A percentile compares a stretch with the other conserved stretches of the same genome.
phyloP scores from a whole-genome alignment of 1,284 basidiomycete genomes.

The Phylloboletellus chloephorus region DNA sequence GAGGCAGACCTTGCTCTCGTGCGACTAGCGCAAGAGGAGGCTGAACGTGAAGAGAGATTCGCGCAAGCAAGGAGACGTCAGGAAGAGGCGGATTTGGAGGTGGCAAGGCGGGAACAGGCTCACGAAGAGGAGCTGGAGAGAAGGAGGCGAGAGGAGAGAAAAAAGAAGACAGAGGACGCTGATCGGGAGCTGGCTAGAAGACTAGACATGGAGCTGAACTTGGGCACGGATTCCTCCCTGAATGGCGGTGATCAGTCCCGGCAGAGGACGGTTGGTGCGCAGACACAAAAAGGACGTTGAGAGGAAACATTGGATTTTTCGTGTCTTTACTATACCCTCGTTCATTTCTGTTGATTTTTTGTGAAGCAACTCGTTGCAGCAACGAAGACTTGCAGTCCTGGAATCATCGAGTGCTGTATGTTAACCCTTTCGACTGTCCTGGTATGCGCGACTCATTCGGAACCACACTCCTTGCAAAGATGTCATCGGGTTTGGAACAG shows the following conservation, averaged over 20 bases:
- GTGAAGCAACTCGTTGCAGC: background rate
- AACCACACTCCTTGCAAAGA: too few species aligned
- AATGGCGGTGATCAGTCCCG: constrained; percentile 8
- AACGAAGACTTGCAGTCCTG: background rate
- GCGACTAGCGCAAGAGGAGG: constrained; percentile 29
- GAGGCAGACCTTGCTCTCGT: constrained; percentile 29
- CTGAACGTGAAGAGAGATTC: constrained; percentile 24
- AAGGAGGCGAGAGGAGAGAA: constrained; percentile 32
- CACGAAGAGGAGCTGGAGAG: constrained; percentile 36
- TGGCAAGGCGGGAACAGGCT: constrained; percentile 33
- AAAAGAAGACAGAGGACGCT: constrained; percentile 21
- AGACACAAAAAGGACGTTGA: constrained; percentile 7
- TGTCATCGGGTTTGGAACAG: too few species aligned
- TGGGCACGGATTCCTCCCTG: constrained; percentile 8
- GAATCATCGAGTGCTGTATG: too few species aligned
- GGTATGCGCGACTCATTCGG: too few species aligned
- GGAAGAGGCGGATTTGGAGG: constrained; percentile 30
- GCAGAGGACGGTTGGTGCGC: constrained; percentile 3
- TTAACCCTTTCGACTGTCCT: too few species aligned
- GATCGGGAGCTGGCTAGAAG: constrained; percentile 29
- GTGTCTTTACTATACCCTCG: constrained; percentile 1
- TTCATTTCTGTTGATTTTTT: background rate
- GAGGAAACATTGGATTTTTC: background rate
- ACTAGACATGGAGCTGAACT: constrained; percentile 30
- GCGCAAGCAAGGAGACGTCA: constrained; percentile 22